Conservation (phyloP, 176 grass and related monocot genomes). For the Avena eriantha region DNA sequence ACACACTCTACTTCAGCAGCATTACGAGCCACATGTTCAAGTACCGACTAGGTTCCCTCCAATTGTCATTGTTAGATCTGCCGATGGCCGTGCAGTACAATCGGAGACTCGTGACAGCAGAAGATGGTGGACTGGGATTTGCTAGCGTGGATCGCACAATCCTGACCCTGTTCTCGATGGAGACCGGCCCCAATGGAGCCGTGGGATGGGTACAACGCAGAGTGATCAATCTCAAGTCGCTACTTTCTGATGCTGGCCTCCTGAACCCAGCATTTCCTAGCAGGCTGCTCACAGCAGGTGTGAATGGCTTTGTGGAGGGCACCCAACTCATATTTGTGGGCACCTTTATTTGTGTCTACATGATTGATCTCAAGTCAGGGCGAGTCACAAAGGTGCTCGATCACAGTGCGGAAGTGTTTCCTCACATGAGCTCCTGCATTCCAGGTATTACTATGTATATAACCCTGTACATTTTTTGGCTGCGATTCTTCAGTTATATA, state of each 20-base stretch:
- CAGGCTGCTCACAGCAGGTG: too few species aligned
- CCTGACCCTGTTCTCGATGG: background rate
- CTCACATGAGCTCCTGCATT: background rate
- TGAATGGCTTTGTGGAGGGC: background rate
- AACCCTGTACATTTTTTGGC: background rate
- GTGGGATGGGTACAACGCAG: background rate
- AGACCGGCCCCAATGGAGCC: background rate
- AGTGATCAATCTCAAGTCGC: background rate
- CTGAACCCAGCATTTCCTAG: too few species aligned
- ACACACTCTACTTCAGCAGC: background rate
- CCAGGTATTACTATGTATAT: background rate
- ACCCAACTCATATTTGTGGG: background rate
- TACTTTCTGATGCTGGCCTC: background rate
- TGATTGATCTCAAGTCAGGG: background rate
- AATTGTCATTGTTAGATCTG: background rate
- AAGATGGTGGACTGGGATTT: too few species aligned
- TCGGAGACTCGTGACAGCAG: too few species aligned
- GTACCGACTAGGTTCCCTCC: background rate
- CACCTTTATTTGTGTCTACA: background rate
- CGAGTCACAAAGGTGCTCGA: background rate
- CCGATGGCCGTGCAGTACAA: too few species aligned
- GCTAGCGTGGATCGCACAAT: too few species aligned
- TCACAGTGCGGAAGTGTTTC: too few species aligned
- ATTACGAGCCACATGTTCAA: background rate
- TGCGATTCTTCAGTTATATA: background rate